Percentiles rank a stretch among this genome's conserved stretches.
These are phyloP conservation scores for Aquilaria yunnanensis DNA, from an alignment of 345 rosid genomes.

Conservation along the genomic window DNA sequence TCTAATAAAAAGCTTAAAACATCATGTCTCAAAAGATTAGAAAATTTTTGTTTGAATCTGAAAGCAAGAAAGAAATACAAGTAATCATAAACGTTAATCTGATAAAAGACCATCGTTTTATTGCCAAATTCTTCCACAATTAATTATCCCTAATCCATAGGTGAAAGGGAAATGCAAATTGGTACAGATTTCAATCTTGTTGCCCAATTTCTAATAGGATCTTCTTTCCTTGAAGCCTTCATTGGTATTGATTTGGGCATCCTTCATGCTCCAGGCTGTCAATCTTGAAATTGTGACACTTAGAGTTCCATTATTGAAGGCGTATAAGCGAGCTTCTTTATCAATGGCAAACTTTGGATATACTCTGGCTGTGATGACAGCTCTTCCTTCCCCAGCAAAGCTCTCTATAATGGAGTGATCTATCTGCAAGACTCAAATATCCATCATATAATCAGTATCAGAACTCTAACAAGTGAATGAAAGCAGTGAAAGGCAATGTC, in stretches of 20 bases:
- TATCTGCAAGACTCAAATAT: constrained; percentile 10
- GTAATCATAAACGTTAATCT: no score
- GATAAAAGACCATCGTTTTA: no score
- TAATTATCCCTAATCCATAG: no score
- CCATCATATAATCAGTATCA: no score
- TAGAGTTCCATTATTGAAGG: constrained; percentile 16
- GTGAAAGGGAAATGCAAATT: no score
- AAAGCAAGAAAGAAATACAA: no score
- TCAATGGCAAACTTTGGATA: constrained; percentile 18
- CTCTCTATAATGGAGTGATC: constrained; percentile 26
- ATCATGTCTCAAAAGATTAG: no score
- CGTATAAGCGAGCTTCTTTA: constrained; percentile 6
- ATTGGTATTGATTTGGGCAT: constrained; percentile 11
- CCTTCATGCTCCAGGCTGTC: constrained; percentile 22
- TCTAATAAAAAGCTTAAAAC: no score
- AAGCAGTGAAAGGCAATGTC: no score
- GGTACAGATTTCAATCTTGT: not conserved
- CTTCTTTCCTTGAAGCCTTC: not conserved
- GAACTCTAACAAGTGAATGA: no score
- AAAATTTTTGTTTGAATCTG: no score
- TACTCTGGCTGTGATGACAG: constrained; percentile 21
- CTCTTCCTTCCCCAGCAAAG: constrained; percentile 19
- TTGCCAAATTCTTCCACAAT: no score
- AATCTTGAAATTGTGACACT: constrained; percentile 11
- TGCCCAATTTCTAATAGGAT: not conserved